Conservation (phyloP, 169 alveolate species). For the Plasmodium yoelii region DNA sequence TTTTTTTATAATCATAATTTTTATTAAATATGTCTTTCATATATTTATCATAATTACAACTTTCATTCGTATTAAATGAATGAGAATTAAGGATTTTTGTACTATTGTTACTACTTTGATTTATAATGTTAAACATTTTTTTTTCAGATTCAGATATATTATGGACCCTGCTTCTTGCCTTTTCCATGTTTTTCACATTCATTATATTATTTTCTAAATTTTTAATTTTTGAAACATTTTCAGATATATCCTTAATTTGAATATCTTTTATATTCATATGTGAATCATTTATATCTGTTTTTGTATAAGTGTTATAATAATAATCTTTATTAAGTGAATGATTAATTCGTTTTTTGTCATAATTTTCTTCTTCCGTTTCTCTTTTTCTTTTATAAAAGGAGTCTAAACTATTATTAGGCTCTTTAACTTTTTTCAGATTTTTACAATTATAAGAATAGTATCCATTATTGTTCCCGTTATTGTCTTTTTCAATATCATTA, state of each 20-base stretch:
- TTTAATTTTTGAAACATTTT: not conserved
- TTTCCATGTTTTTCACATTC: not conserved
- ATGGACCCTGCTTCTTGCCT: too few species aligned
- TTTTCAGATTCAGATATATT: too few species aligned
- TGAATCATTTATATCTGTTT: not conserved
- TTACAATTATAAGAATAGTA: not conserved
- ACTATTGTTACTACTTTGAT: too few species aligned
- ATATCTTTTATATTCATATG: not conserved
- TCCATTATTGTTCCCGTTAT: not conserved
- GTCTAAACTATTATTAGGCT: slow-evolving; percentile 15
- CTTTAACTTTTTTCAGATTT: not conserved
- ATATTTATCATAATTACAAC: too few species aligned
- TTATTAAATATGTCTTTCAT: too few species aligned
- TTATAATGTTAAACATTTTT: too few species aligned
- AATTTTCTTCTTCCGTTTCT: slow-evolving; percentile 18
- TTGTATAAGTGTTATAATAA: not conserved
- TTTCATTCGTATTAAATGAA: too few species aligned
- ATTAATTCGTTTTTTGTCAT: not conserved
- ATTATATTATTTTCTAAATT: not conserved
- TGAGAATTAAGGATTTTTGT: too few species aligned
- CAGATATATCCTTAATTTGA: not conserved
- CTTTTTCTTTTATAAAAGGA: slow-evolving; percentile 29
- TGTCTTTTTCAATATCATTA: slow-evolving; percentile 1
- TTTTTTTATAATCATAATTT: too few species aligned
- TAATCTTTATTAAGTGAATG: slow-evolving; percentile 5